A percentile compares a stretch with the other conserved stretches of the same genome.
These are phyloP conservation scores for Colletotrichum siamense DNA, from an alignment of 2,329 filamentous ascomycete genomes.

Conservation along the genomic window DNA sequence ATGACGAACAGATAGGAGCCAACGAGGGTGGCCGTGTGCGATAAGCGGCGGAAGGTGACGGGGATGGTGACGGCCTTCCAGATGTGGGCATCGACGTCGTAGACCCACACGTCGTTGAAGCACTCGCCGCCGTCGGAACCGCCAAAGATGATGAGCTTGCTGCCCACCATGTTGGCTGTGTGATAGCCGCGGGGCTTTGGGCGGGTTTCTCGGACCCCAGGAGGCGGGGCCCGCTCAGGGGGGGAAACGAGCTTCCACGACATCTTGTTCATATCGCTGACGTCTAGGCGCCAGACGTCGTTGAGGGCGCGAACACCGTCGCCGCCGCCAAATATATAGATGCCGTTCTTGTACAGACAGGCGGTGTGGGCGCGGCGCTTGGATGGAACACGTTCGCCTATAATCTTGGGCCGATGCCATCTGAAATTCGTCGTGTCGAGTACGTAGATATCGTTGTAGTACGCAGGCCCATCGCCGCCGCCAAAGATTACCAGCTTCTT, in stretches of 20 bases:
- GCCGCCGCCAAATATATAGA: conserved; percentile 75
- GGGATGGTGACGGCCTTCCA: conserved; percentile 68
- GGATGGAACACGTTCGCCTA: conserved; percentile 63
- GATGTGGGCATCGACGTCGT: conserved; percentile 66
- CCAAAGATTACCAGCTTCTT: conserved; percentile 75
- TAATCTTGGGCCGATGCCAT: conserved; percentile 67
- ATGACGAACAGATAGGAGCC: conserved; percentile 75
- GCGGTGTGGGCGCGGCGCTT: conserved; percentile 72
- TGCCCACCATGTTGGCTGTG: conserved; percentile 75
- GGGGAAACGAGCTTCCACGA: conserved; percentile 69
- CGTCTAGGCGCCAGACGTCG: conserved; percentile 76
- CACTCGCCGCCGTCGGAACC: conserved; percentile 75
- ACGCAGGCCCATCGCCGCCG: conserved; percentile 72
- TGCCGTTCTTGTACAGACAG: conserved; percentile 74
- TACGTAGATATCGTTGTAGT: conserved; percentile 76
- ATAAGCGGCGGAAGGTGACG: conserved; percentile 67
- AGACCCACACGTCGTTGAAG: conserved; percentile 77
- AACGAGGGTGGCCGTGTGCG: conserved; percentile 72
- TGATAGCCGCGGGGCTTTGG: conserved; percentile 74
- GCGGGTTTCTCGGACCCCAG: conserved; percentile 39
- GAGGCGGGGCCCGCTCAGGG: conserved; percentile 37
- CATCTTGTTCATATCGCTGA: conserved; percentile 70
- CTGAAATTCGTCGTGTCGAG: conserved; percentile 74
- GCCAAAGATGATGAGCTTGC: conserved; percentile 75
- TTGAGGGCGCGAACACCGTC: conserved; percentile 74